Evolutionary conservation across 768 basidiomycete genomes (phyloP).

Genomic region (Boletus pseudo-olivaceus): DNA sequence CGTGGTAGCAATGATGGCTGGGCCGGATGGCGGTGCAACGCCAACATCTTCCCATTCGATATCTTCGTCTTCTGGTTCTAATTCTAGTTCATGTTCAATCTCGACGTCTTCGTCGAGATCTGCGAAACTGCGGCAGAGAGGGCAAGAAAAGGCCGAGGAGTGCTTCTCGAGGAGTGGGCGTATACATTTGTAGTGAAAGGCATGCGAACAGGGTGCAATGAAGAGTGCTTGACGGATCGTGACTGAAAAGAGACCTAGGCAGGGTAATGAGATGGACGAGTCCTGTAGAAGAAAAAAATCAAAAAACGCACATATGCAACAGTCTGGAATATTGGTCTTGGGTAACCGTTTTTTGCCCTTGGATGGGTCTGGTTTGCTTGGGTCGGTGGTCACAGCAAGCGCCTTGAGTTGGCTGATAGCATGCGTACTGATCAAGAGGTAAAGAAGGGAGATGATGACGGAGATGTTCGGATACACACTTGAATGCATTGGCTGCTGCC

Average conservation of each 20-base stretch:
- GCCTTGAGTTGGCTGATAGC: slow-evolving; percentile 80
- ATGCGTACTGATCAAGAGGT: slow-evolving; percentile 45
- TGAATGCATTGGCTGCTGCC: slow-evolving; percentile 85
- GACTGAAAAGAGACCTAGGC: slow-evolving; percentile 70
- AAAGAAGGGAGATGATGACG: neutral
- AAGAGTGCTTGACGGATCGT: slow-evolving; percentile 95
- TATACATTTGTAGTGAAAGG: slow-evolving; percentile 97
- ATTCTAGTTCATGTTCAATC: slow-evolving; percentile 44
- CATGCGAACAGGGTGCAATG: slow-evolving; percentile 96
- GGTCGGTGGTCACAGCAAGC: slow-evolving; percentile 45
- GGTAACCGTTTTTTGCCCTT: slow-evolving; percentile 29
- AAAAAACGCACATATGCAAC: slow-evolving; percentile 79
- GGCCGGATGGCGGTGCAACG: neutral
- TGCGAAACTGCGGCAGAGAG: slow-evolving; percentile 91
- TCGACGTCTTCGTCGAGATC: slow-evolving; percentile 97
- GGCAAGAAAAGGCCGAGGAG: slow-evolving; percentile 92
- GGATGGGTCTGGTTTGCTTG: slow-evolving; percentile 8
- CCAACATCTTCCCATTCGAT: slow-evolving; percentile 22
- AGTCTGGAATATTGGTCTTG: slow-evolving; percentile 64
- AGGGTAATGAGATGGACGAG: neutral
- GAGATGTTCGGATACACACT: slow-evolving; percentile 32
- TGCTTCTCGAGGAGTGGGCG: slow-evolving; percentile 86
- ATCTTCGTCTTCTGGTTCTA: slow-evolving; percentile 27
- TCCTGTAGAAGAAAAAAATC: neutral
- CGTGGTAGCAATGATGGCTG: neutral